phyloP scores from a whole-genome alignment of 768 basidiomycete species.

The Crucibulum laeve region DNA sequence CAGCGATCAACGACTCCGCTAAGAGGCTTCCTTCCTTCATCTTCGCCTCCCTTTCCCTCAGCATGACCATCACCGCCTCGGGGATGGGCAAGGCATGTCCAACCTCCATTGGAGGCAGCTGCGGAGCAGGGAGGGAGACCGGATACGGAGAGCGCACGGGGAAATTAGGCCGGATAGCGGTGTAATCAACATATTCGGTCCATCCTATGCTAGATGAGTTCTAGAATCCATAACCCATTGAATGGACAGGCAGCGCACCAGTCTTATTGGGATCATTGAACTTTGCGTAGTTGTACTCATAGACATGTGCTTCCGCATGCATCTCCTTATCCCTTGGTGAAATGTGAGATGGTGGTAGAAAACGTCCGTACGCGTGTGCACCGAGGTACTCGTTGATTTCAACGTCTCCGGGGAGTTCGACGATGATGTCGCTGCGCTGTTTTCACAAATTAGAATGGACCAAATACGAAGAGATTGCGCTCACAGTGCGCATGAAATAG shows the following conservation, averaged over 20 bases:
- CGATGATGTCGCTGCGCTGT: constrained; percentile 23
- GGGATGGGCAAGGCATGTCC: too few relatives aligned
- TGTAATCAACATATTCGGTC: too few relatives aligned
- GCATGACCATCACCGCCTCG: too few relatives aligned
- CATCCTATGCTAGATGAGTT: not conserved
- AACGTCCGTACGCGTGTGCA: constrained; percentile 14
- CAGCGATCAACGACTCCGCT: too few relatives aligned
- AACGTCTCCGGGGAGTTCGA: constrained; percentile 23
- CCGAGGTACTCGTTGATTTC: constrained; percentile 22
- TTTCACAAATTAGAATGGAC: not conserved
- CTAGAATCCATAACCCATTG: constrained; percentile 7
- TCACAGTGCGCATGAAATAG: constrained; percentile 26
- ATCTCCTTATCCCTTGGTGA: constrained; percentile 5
- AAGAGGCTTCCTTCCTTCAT: too few relatives aligned
- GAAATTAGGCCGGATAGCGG: too few relatives aligned
- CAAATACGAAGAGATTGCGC: constrained; percentile 5
- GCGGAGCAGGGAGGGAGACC: too few relatives aligned
- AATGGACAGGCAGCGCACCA: not conserved
- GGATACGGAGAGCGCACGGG: too few relatives aligned
- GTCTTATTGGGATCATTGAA: constrained; percentile 21
- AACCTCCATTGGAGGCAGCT: too few relatives aligned
- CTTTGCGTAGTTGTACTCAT: constrained; percentile 23
- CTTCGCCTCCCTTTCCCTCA: too few relatives aligned
- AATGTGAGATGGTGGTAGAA: constrained; percentile 12
- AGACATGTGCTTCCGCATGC: constrained; percentile 25